These are phyloP conservation scores for Margaritispora aquatica DNA, from an alignment of 495 filamentous ascomycete genomes.

Conservation along the genomic window DNA sequence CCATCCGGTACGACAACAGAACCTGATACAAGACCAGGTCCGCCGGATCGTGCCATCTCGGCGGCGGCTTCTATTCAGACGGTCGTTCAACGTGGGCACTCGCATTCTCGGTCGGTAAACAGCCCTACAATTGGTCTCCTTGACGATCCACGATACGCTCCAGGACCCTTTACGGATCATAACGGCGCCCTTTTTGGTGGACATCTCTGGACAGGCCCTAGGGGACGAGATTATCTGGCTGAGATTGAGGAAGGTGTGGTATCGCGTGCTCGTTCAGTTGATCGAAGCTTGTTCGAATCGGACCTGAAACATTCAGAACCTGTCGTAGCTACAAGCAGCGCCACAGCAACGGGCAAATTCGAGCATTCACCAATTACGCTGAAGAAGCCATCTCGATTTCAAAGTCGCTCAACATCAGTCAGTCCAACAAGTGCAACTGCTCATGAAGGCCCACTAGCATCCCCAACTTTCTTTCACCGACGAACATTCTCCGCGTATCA, in stretches of 20 bases:
- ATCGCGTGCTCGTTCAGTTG: conserved; percentile 46
- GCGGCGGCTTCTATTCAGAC: conserved; percentile 27
- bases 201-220: conserved; percentile 8
- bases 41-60: conserved; percentile 29
- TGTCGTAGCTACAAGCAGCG: conserved; percentile 28
- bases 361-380: conserved; percentile 6
- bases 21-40: conserved; percentile 56
- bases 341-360: conserved; percentile 23
- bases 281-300: conserved; percentile 46
- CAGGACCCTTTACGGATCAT: conserved; percentile 35
- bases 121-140: conserved; percentile 2
- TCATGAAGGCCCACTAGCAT: conserved; percentile 25
- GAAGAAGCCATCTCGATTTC: conserved; percentile 20
- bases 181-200: conserved; percentile 53
- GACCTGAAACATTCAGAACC: conserved; percentile 59
- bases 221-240: conserved; percentile 20
- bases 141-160: conserved; percentile 21
- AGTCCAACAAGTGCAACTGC: conserved; percentile 8
- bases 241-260: conserved; percentile 29
- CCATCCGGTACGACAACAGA: conserved; percentile 43
- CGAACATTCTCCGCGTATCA: conserved; percentile 27
- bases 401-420: too few species aligned
- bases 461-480: conserved; percentile 31
- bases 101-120: conserved; percentile 25
- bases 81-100: conserved; percentile 23